These are phyloP conservation scores for Leucosporidium scottii DNA, from an alignment of 768 basidiomycete genomes.

Conservation along the genomic window DNA sequence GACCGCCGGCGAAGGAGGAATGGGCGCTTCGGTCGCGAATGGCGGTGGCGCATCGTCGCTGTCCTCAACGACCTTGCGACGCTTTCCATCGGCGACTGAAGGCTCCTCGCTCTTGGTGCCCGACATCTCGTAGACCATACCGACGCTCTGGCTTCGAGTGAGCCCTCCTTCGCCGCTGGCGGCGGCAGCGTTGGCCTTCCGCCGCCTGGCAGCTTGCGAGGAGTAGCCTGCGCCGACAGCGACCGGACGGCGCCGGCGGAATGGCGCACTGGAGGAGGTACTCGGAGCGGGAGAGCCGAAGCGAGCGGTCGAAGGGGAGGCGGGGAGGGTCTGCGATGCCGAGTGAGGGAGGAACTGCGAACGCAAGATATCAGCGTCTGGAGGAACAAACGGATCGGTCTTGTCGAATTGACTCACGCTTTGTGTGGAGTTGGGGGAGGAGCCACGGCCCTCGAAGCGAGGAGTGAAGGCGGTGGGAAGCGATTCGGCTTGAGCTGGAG, in stretches of 20 bases:
- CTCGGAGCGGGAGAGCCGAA: no score
- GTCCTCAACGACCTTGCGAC: slow-evolving; percentile 4
- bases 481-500: slow-evolving; percentile 8
- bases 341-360: neutral
- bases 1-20: neutral
- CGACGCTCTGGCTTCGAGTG: slow-evolving; percentile 19
- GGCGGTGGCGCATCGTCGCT: neutral
- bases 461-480: slow-evolving; percentile 4
- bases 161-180: neutral
- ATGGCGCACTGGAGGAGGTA: neutral
- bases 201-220: neutral
- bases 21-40: neutral
- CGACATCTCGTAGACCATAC: neutral
- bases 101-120: neutral
- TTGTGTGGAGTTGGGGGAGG: no score
- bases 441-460: neutral
- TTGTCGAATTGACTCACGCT: no score
- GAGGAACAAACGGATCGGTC: no score
- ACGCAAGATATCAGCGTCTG: no score
- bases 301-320: neutral
- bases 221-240: slow-evolving; percentile 33
- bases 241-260: slow-evolving; percentile 19
- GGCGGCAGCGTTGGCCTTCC: neutral
- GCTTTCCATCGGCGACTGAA: slow-evolving; percentile 15
- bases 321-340: neutral